Conservation (phyloP, 106 monocot genomes). For the Dioscorea alata region DNA sequence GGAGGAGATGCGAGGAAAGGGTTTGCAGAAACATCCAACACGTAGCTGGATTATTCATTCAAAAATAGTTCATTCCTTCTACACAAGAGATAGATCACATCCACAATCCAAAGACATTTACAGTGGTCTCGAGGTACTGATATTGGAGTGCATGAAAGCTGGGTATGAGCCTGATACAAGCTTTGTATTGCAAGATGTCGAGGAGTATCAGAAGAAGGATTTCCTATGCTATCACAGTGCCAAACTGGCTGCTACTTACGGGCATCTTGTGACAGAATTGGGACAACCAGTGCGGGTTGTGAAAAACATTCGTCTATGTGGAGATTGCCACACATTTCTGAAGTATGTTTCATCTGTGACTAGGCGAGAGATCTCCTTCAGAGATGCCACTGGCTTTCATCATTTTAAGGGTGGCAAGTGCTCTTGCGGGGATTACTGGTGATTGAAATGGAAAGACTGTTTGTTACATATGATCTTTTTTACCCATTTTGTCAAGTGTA, state of each 20-base stretch:
- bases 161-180: slow-evolving; percentile 84
- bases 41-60: slow-evolving; percentile 59
- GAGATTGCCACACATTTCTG: slow-evolving; percentile 83
- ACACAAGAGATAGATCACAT: slow-evolving; percentile 69
- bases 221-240: slow-evolving; percentile 90
- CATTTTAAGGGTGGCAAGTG: slow-evolving; percentile 55
- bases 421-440: slow-evolving; percentile 71
- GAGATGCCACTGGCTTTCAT: slow-evolving; percentile 84
- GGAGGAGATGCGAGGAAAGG: slow-evolving; percentile 70
- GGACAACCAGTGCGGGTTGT: slow-evolving; percentile 33
- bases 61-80: slow-evolving; percentile 57
- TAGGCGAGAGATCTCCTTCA: slow-evolving; percentile 53
- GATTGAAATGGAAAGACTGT: slow-evolving; percentile 3
- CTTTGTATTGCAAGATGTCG: slow-evolving; percentile 90
- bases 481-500: too few relatives aligned
- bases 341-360: slow-evolving; percentile 59
- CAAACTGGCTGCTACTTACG: slow-evolving; percentile 64
- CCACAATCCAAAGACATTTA: slow-evolving; percentile 60
- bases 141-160: slow-evolving; percentile 71
- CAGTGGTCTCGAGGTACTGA: slow-evolving; percentile 67
- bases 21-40: slow-evolving; percentile 59
- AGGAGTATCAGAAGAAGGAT: slow-evolving; percentile 87
- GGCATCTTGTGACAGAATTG: slow-evolving; percentile 27
- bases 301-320: slow-evolving; percentile 82
- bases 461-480: too few relatives aligned